Conservation (phyloP, 2,329 filamentous ascomycete genomes). For the Fusarium cyanostomum region DNA sequence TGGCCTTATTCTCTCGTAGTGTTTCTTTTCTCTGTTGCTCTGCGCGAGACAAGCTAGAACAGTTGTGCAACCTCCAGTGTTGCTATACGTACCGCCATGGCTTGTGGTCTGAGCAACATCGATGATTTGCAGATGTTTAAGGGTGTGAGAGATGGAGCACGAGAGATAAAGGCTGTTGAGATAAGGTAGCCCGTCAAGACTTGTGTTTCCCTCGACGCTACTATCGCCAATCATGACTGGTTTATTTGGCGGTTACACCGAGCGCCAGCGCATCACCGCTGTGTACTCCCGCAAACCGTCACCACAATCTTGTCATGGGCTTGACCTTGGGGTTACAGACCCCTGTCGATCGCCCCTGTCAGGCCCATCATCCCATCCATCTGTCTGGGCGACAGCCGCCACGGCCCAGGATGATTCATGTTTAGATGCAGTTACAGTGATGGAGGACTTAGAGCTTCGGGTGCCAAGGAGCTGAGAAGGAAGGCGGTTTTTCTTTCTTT, state of each 20-base stretch:
- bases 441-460: neutral
- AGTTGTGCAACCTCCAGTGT: slow-evolving; percentile 7
- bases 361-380: slow-evolving; percentile 5
- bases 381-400: slow-evolving; percentile 16
- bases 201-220: neutral
- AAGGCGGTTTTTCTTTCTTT: neutral
- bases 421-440: slow-evolving; percentile 26
- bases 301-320: neutral
- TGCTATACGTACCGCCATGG: neutral
- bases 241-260: slow-evolving; percentile 3
- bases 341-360: slow-evolving; percentile 16
- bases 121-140: neutral
- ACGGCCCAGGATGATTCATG: neutral
- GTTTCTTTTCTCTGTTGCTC: slow-evolving; percentile 8
- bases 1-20: slow-evolving; percentile 5
- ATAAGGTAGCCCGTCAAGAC: neutral
- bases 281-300: slow-evolving; percentile 4
- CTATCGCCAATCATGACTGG: neutral
- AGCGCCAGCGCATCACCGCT: slow-evolving; percentile 33
- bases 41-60: slow-evolving; percentile 20
- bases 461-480: neutral
- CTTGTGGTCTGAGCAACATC: slow-evolving; percentile 10
- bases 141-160: neutral
- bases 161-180: slow-evolving; percentile 7
- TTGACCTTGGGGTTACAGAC: neutral